Conservation (phyloP, 768 basidiomycete species). For the Amanita polypyramis region DNA sequence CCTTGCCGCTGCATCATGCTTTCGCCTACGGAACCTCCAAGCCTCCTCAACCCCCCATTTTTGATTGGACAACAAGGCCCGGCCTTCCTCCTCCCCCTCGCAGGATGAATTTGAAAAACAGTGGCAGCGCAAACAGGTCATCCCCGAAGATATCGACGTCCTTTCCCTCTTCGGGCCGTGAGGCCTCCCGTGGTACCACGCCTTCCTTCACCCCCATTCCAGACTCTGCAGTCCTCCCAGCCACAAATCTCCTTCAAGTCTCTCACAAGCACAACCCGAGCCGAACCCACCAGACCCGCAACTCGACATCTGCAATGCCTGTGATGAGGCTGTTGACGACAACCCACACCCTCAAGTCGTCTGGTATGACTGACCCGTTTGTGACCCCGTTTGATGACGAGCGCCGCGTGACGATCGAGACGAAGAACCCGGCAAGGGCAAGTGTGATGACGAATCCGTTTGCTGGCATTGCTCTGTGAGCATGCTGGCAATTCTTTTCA, state of each 20-base stretch:
- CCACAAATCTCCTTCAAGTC: conserved; percentile 3
- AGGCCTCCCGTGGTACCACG: background rate
- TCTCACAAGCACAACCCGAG: conserved; percentile 9
- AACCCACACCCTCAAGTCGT: conserved; percentile 30
- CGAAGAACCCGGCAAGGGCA: conserved; percentile 5
- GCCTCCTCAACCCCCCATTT: background rate
- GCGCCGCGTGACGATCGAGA: conserved; percentile 23
- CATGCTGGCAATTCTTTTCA: background rate
- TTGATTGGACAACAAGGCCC: background rate
- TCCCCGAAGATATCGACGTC: background rate
- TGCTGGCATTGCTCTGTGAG: conserved; percentile 7
- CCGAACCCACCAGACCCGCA: conserved; percentile 10
- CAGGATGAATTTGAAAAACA: conserved; percentile 35
- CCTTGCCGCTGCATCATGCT: conserved; percentile 14
- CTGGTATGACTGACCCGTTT: conserved; percentile 43
- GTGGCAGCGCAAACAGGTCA: conserved; percentile 3
- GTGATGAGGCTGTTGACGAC: conserved; percentile 36
- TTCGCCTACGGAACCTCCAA: conserved; percentile 12
- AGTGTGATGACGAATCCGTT: conserved; percentile 5
- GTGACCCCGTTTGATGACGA: conserved; percentile 77
- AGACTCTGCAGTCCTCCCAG: conserved; percentile 2
- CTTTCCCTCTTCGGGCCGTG: background rate
- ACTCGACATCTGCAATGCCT: conserved; percentile 19
- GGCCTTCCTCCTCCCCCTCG: conserved; percentile 26
- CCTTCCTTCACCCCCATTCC: background rate